phyloP scores from a whole-genome alignment of 2,329 filamentous ascomycete genomes.

The Penicillium sp. region DNA sequence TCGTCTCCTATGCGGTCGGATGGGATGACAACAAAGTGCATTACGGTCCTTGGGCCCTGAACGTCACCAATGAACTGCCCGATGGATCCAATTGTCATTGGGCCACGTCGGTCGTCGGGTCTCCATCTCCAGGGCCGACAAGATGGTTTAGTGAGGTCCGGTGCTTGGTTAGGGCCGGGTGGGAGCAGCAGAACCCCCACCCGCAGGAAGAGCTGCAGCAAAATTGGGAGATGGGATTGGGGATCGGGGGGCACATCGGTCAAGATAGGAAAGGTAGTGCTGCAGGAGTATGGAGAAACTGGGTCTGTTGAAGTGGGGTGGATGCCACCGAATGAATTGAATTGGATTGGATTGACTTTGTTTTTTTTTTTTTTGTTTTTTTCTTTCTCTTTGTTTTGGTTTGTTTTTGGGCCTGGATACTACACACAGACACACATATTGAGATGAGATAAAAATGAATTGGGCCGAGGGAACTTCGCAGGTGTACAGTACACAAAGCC shows the following conservation, averaged over 20 bases:
- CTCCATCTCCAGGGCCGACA: conserved; percentile 27
- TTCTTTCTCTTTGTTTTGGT: conserved; percentile 9
- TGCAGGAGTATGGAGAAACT: conserved; percentile 26
- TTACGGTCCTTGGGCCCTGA: conserved; percentile 32
- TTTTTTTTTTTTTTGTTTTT: conserved; percentile 17
- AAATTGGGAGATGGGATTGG: conserved; percentile 25
- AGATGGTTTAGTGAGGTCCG: conserved; percentile 26
- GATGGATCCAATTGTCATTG: conserved; percentile 37
- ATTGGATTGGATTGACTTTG: conserved; percentile 11
- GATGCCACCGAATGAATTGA: conserved; percentile 26
- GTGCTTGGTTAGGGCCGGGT: conserved; percentile 31
- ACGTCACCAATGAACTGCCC: conserved; percentile 37
- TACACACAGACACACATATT: not conserved
- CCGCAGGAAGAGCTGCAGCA: conserved; percentile 33
- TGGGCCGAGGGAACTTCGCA: not conserved
- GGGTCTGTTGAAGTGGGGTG: conserved; percentile 29
- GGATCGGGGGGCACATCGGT: conserved; percentile 16
- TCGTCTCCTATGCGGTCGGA: conserved; percentile 29
- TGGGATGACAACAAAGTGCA: conserved; percentile 31
- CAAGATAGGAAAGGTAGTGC: conserved; percentile 26
- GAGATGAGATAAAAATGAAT: not conserved
- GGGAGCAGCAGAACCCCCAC: conserved; percentile 30
- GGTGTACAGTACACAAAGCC: not conserved
- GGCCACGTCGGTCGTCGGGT: conserved; percentile 42
- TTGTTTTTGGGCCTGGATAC: conserved; percentile 6